Base-by-base conservation (phyloP, 768 basidiomycete species). In the Lactarius sp. region DNA sequence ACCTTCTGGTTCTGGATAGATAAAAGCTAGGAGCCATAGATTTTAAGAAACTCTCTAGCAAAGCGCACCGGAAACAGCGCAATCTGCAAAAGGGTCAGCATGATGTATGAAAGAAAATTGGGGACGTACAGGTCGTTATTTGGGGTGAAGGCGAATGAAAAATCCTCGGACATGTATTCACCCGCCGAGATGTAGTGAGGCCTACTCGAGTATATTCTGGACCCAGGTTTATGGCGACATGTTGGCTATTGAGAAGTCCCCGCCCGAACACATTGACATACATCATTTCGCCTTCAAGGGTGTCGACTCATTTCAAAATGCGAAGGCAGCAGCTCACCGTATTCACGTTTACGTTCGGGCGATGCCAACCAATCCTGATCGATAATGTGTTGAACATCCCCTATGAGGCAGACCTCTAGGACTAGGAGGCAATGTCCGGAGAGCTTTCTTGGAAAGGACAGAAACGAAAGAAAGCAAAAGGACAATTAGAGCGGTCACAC, bases 1-100 rank as follows among this genome's bases (percentile, higher is more conserved):
- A 73, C 73, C 68, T 77, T 74, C 34, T 61, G 52, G 51, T 74
- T 70, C 52, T 75, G 71, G 34, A 74, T 66, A n/a, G 66, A 13
- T 66, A 61, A 62, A 75, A 74, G 7, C 68, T 56, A 49, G 62
- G 56, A 33, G 73, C 69, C 34, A 16, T 55, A 59, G 44, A 70
- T 72, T 20, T 72, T 70, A 41, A 73, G 64, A 33, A 69, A 33
- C 51, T 64, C 63, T 58, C 62, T 67, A 39, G 71, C 56, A 49
- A 71, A 59, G 54, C 54, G 18, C 71, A 68, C 47, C 73, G 64
- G 54, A 66, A 70, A 54, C 70, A 70, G 39, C 70, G 70, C 62
- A 70, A 71, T 20, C 65, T 56, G 18, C 7, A 16, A 27, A 33
- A 7, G 13, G 54, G 54, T 67, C 34, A 4, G 70, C 27, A 27